Percentiles rank a stretch among this genome's conserved stretches.
Conservation (phyloP, 2,329 filamentous ascomycete species). For the Penicillium fuscoglaucum region DNA sequence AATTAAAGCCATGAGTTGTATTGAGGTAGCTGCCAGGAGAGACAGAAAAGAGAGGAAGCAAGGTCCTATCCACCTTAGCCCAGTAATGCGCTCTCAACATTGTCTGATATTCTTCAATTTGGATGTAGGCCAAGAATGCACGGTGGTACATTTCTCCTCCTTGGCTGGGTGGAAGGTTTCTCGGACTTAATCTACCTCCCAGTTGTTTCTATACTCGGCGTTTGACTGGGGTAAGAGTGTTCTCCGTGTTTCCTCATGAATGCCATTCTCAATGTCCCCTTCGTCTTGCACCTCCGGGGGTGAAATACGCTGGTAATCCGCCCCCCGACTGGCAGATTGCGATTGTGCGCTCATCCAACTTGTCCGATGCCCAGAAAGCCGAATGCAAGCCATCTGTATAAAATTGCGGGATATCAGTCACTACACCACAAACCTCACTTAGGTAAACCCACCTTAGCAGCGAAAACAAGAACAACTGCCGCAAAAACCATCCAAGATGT, state of each 20-base stretch:
- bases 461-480: conserved; percentile 25
- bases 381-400: conserved; percentile 2
- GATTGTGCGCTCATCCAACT: conserved; percentile 8
- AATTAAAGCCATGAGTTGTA: no score
- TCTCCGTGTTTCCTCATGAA: neutral
- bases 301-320: conserved; percentile 13
- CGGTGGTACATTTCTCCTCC: neutral
- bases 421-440: neutral
- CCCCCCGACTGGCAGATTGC: neutral
- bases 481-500: conserved; percentile 32
- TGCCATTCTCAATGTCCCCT: neutral
- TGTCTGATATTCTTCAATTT: neutral
- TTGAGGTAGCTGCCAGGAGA: no score
- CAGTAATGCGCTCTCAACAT: neutral
- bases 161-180: neutral
- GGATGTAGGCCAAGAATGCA: neutral
- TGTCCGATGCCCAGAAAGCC: neutral
- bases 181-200: conserved; percentile 8
- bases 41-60: no score
- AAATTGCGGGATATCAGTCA: conserved; percentile 2
- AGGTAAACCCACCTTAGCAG: conserved; percentile 23
- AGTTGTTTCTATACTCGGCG: conserved; percentile 5
- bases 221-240: conserved; percentile 8
- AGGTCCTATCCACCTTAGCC: no score
- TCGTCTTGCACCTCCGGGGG: conserved; percentile 6